Evolutionary conservation across 495 filamentous ascomycete species (phyloP).

Genomic region (Astrothelium subdiscretum): DNA sequence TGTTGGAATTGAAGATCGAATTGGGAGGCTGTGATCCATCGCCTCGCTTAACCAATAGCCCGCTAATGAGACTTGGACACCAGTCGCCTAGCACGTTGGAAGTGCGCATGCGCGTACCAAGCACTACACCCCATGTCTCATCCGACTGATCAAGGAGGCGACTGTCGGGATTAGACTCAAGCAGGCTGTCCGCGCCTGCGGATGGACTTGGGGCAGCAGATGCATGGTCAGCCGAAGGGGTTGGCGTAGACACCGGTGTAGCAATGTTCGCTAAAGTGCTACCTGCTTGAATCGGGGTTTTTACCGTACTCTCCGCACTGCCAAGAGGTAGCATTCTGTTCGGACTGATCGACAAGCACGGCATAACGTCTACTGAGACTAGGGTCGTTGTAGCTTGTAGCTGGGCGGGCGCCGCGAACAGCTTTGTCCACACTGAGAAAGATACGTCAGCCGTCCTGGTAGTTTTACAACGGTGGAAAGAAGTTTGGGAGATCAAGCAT

Average conservation of each 20-base stretch:
- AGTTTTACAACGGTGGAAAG: neutral
- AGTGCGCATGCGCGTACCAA: slow-evolving; percentile 60
- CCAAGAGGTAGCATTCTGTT: slow-evolving; percentile 3
- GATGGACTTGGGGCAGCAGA: slow-evolving; percentile 36
- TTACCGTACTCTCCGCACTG: neutral
- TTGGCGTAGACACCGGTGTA: slow-evolving; percentile 31
- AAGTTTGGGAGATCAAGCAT: slow-evolving; percentile 3
- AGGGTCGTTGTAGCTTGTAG: neutral
- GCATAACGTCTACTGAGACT: slow-evolving; percentile 3
- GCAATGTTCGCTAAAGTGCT: slow-evolving; percentile 1
- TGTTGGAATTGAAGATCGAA: slow-evolving; percentile 2
- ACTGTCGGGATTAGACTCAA: slow-evolving; percentile 50
- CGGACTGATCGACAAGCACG: slow-evolving; percentile 7
- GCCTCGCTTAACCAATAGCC: slow-evolving; percentile 66
- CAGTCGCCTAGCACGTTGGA: slow-evolving; percentile 51
- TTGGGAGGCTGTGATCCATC: slow-evolving; percentile 27
- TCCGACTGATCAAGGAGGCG: slow-evolving; percentile 67
- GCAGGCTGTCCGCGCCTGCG: slow-evolving; percentile 15
- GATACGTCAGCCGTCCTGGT: neutral
- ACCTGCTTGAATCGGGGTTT: neutral
- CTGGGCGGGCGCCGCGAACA: neutral
- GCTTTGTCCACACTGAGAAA: neutral
- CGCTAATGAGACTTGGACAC: slow-evolving; percentile 54
- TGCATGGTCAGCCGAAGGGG: slow-evolving; percentile 36
- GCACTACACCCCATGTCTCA: slow-evolving; percentile 67